Evolutionary conservation across 257 asterid species (phyloP).

Genomic region (Nicotiana tomentosiformis): DNA sequence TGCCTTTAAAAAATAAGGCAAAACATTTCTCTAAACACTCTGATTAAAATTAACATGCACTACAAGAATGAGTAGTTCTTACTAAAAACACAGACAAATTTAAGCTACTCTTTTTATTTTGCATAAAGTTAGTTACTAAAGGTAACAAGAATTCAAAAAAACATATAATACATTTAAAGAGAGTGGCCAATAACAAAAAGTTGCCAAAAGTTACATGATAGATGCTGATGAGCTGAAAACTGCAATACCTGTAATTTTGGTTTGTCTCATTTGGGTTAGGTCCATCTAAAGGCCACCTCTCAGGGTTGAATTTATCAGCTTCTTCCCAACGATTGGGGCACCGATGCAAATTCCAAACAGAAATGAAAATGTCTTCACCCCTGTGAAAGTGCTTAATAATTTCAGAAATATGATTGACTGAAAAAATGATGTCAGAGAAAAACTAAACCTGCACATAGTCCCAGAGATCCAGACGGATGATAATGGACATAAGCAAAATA

Average conservation of each 20-base stretch:
- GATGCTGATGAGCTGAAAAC: not conserved
- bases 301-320: conserved; percentile 82
- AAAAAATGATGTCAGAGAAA: not conserved
- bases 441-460: not conserved
- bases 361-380: conserved; percentile 89
- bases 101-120: not conserved
- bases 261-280: conserved; percentile 95
- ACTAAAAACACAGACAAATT: not conserved
- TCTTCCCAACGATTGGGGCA: conserved; percentile 82
- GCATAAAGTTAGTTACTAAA: too few species aligned
- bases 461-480: not conserved
- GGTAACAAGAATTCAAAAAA: too few species aligned
- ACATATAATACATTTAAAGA: too few species aligned
- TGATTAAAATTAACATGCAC: not conserved
- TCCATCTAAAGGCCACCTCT: conserved; percentile 96
- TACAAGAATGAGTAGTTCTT: not conserved
- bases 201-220: too few species aligned
- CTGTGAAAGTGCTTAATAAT: conserved; percentile 30
- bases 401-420: not conserved
- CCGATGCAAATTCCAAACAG: conserved; percentile 95
- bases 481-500: not conserved
- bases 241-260: conserved; percentile 81
- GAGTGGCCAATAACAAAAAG: too few species aligned
- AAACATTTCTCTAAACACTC: not conserved
- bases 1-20: not conserved